phyloP scores from a whole-genome alignment of 2,329 filamentous ascomycete genomes.

The Calonectria henricotiae region DNA sequence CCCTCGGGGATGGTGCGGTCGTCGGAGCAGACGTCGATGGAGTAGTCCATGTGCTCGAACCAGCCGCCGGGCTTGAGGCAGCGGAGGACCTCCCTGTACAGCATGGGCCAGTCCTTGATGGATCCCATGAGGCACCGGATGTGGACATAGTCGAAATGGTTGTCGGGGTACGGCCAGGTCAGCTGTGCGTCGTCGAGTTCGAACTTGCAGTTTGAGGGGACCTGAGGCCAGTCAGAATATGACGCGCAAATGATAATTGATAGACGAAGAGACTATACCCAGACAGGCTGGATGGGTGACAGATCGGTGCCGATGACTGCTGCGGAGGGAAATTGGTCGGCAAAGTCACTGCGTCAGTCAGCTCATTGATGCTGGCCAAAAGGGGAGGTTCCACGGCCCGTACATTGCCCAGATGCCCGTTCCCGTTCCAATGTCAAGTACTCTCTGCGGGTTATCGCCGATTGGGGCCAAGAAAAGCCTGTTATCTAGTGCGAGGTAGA shows the following conservation, averaged over 20 bases:
- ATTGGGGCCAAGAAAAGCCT: slow-evolving; percentile 36
- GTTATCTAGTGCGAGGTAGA: slow-evolving; percentile 40
- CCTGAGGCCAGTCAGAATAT: slow-evolving; percentile 64
- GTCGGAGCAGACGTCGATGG: slow-evolving; percentile 48
- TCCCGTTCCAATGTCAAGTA: slow-evolving; percentile 71
- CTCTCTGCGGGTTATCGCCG: slow-evolving; percentile 21
- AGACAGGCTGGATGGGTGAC: slow-evolving; percentile 70
- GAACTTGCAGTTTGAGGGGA: slow-evolving; percentile 63
- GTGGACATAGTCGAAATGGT: slow-evolving; percentile 74
- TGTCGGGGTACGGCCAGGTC: slow-evolving; percentile 47
- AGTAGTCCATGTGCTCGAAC: slow-evolving; percentile 54
- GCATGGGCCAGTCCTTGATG: slow-evolving; percentile 70
- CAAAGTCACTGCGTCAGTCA: slow-evolving; percentile 62
- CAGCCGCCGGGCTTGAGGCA: slow-evolving; percentile 71
- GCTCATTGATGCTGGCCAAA: neutral
- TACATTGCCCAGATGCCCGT: slow-evolving; percentile 68
- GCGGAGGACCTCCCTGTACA: slow-evolving; percentile 67
- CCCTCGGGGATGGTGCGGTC: slow-evolving; percentile 50
- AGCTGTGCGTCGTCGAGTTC: slow-evolving; percentile 57
- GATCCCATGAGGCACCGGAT: slow-evolving; percentile 71
- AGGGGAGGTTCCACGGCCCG: neutral
- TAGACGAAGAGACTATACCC: slow-evolving; percentile 56
- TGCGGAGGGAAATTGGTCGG: slow-evolving; percentile 62
- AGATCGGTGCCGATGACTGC: slow-evolving; percentile 69
- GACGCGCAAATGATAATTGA: neutral